These are phyloP conservation scores for Botrytis paeoniae DNA, from an alignment of 2,329 filamentous ascomycete genomes.

Conservation along the genomic window DNA sequence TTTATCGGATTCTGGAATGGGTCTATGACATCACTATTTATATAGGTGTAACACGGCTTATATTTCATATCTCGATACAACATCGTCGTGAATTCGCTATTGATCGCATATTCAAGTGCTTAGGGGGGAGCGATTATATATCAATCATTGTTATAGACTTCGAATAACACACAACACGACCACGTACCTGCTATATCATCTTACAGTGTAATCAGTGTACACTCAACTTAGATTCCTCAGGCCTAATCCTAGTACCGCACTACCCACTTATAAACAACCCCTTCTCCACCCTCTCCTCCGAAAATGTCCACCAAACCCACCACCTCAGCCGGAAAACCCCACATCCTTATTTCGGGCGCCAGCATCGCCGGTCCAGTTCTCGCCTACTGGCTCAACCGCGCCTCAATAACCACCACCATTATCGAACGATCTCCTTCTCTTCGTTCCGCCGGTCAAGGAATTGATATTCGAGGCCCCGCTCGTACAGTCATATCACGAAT, in stretches of 20 bases:
- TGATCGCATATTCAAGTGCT: too few relatives aligned
- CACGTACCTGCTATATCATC: not conserved
- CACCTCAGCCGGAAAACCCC: not conserved
- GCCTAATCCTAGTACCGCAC: not conserved
- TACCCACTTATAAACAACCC: not conserved
- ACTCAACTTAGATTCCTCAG: not conserved
- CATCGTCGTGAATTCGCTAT: not conserved
- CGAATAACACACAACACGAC: not conserved
- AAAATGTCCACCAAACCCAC: not conserved
- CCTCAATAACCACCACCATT: conserved; percentile 40
- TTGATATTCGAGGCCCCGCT: conserved; percentile 50
- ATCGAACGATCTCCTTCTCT: conserved; percentile 44
- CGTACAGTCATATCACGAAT: conserved; percentile 42
- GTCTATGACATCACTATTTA: not conserved
- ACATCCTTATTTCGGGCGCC: conserved; percentile 39
- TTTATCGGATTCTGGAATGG: not conserved
- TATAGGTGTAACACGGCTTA: not conserved
- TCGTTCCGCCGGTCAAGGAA: conserved; percentile 48
- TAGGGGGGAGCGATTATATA: too few relatives aligned
- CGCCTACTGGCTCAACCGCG: conserved; percentile 48
- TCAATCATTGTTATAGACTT: too few relatives aligned
- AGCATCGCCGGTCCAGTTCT: conserved; percentile 43
- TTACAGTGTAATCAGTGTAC: not conserved
- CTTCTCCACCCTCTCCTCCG: not conserved
- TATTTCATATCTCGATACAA: not conserved